A percentile compares a stretch with the other conserved stretches of the same genome.
phyloP scores from a whole-genome alignment of 148 eudicot genomes.

The Camellia granthamiana region DNA sequence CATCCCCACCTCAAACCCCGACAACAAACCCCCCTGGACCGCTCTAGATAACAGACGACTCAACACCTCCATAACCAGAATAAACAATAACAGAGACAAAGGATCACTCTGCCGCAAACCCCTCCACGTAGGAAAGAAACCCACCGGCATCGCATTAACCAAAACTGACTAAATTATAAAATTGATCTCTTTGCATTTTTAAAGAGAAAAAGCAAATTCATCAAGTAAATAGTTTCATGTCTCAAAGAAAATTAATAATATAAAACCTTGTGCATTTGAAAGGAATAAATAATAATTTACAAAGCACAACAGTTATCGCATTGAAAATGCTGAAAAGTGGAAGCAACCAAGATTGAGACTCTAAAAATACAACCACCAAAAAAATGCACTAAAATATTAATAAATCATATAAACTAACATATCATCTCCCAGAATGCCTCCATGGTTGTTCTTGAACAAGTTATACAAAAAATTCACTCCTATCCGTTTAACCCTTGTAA shows the following conservation, averaged over 20 bases:
- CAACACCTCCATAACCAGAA: too few species aligned
- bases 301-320: background rate
- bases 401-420: conserved; percentile 54
- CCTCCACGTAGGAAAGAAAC: too few species aligned
- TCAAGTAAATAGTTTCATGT: background rate
- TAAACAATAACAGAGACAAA: too few species aligned
- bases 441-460: conserved; percentile 80
- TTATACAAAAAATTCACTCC: conserved; percentile 81
- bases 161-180: too few species aligned
- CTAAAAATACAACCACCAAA: background rate
- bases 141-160: too few species aligned
- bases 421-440: conserved; percentile 98
- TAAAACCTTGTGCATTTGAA: background rate
- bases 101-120: too few species aligned
- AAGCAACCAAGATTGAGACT: background rate
- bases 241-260: background rate
- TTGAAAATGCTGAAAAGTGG: background rate
- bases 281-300: background rate
- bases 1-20: too few species aligned
- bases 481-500: conserved; percentile 27
- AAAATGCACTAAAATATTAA: background rate
- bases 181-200: background rate
- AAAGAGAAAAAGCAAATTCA: background rate
- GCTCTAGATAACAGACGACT: too few species aligned
- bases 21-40: too few species aligned